Evolutionary conservation across 441 rosid genomes (phyloP), one percentile per base, ranked within the genome.

Genomic region (Aquilaria agallochum): DNA sequence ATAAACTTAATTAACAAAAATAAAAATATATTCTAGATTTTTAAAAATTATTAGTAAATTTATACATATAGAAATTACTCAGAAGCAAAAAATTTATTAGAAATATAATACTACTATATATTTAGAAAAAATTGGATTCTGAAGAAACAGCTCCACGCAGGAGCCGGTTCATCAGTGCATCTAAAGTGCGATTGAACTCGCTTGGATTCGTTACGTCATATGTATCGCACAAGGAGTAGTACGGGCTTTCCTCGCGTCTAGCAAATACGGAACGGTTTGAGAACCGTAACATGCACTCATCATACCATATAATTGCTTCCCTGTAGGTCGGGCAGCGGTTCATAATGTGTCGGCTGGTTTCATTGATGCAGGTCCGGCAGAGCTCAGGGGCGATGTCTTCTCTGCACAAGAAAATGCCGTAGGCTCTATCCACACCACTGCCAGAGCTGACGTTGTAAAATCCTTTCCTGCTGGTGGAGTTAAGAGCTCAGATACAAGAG

Each of bases 271-370:
- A 54, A 0, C 59, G 55, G 73, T 76, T 73, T 1, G 89, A 78
- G 68, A 76, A 79, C 9, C 79, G 76, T 9, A 86, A 60, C 81
- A 72, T 68, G 65, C 64, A 60, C 33, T 9, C 30, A 9, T 47
- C 82, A 15, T 76, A 76, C 72, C 73, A 64, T 4, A 72, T 72
- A 11, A 78, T 2, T 7, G 81, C 89, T 27, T 83, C 76, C 61
- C 70, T 89, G 68, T 65, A 73, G 61, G 66, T 68, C 11, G 90
- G 82, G 65, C 89, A 89, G 11, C 46, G 49, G 27, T 67, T 40
- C n/a, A 58, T 33, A 30, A 86, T 68, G 57, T 69, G 55, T 13
- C 31, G 31, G 9, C 70, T 59, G 1, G 89, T 72, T 56, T 67
- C 40, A 5, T 53, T 44, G 48, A 86, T 55, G 60, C 92, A 89